Conservation (phyloP, 1,284 basidiomycete species). For the Clitocybe nebularis region DNA sequence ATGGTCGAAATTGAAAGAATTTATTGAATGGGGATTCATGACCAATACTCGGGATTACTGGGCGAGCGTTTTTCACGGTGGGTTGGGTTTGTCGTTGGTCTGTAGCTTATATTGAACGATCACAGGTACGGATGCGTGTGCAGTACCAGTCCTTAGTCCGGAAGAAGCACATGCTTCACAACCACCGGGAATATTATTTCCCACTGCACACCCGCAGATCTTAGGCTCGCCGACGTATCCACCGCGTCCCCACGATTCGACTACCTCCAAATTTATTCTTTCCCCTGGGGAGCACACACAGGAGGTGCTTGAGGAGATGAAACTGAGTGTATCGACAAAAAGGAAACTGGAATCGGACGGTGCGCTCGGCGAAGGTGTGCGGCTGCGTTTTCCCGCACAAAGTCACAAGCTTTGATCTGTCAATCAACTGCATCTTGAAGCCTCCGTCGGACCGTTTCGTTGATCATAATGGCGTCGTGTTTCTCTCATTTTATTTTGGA, state of each 20-base stretch:
- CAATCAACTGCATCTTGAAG: slow-evolving; percentile 1
- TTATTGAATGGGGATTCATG: slow-evolving; percentile 62
- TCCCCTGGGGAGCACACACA: slow-evolving; percentile 49
- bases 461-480: too few species aligned
- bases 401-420: slow-evolving; percentile 10
- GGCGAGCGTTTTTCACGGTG: slow-evolving; percentile 64
- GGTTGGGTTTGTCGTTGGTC: slow-evolving; percentile 14
- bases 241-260: slow-evolving; percentile 5
- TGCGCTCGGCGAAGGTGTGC: slow-evolving; percentile 33
- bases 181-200: slow-evolving; percentile 30
- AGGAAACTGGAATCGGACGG: slow-evolving; percentile 36
- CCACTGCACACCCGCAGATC: slow-evolving; percentile 50
- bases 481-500: too few species aligned
- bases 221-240: slow-evolving; percentile 20
- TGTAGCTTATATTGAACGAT: neutral
- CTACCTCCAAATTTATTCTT: slow-evolving; percentile 24
- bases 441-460: too few species aligned
- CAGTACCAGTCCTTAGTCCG: slow-evolving; percentile 68
- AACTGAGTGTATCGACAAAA: slow-evolving; percentile 35
- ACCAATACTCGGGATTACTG: slow-evolving; percentile 64
- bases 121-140: slow-evolving; percentile 72
- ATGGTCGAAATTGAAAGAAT: slow-evolving; percentile 60
- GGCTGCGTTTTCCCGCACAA: slow-evolving; percentile 9
- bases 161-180: slow-evolving; percentile 50
- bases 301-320: slow-evolving; percentile 47